These are phyloP conservation scores for Verticillium nonalfalfae DNA, from an alignment of 2,329 filamentous ascomycete species.

Conservation along the genomic window DNA sequence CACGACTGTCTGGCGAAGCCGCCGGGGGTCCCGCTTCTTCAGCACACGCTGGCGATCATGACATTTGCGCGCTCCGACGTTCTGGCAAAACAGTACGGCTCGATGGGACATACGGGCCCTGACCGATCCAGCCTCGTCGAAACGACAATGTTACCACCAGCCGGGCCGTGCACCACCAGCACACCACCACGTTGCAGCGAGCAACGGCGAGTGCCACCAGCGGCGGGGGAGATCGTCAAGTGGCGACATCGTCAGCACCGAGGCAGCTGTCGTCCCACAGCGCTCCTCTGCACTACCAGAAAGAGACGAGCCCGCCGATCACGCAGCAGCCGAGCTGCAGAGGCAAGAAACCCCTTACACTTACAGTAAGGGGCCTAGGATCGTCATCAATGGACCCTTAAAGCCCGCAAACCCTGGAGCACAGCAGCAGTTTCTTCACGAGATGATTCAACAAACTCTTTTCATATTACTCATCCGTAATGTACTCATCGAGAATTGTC, in stretches of 20 bases:
- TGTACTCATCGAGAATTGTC: constrained; percentile 29
- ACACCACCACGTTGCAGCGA: neutral
- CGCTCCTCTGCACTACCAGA: too few species aligned
- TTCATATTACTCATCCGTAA: neutral
- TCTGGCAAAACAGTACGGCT: too few species aligned
- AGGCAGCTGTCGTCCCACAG: too few species aligned
- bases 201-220: neutral
- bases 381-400: neutral
- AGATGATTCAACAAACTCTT: neutral
- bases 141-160: too few species aligned
- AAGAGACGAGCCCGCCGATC: too few species aligned
- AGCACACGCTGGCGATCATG: neutral
- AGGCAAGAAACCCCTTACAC: too few species aligned
- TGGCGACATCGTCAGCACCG: neutral
- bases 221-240: neutral
- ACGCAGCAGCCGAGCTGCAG: too few species aligned
- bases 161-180: neutral
- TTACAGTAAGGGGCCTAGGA: neutral
- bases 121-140: too few species aligned
- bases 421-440: neutral
- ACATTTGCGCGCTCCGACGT: too few species aligned
- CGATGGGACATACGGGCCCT: too few species aligned
- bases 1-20: neutral
- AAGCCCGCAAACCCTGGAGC: neutral
- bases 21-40: neutral